Evolutionary conservation across 257 asterid genomes (phyloP).

Genomic region (Penstemon eatonii): DNA sequence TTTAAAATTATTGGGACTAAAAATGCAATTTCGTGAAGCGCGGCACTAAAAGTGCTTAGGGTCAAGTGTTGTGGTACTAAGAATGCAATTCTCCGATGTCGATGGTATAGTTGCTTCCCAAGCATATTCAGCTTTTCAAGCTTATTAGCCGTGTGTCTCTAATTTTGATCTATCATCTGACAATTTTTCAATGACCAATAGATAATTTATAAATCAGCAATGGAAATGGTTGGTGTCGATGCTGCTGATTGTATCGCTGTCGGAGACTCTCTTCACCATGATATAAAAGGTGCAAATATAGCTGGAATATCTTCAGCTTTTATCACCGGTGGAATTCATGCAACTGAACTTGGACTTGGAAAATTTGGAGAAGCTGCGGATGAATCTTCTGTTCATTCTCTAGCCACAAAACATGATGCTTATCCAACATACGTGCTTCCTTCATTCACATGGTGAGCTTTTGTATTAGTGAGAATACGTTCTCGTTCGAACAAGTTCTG

Average conservation of each 20-base stretch:
- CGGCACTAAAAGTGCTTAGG: too few relatives aligned
- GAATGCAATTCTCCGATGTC: too few relatives aligned
- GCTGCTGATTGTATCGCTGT: constrained; percentile 82
- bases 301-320: constrained; percentile 73
- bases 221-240: constrained; percentile 64
- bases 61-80: too few relatives aligned
- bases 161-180: neutral
- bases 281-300: constrained; percentile 81
- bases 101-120: neutral
- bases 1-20: too few relatives aligned
- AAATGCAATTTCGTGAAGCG: too few relatives aligned
- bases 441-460: constrained; percentile 74
- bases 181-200: constrained; percentile 18
- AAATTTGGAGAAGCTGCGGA: constrained; percentile 68
- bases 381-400: constrained; percentile 54
- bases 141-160: neutral
- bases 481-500: too few relatives aligned
- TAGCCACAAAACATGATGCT: constrained; percentile 60
- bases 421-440: constrained; percentile 77
- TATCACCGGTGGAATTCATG: constrained; percentile 79
- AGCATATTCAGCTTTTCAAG: neutral
- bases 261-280: constrained; percentile 97
- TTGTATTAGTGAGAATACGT: constrained; percentile 18
- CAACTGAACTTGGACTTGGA: constrained; percentile 68
- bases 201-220: constrained; percentile 85